Evolutionary conservation across 108 stramenopile species (phyloP), one percentile per base, ranked within the genome.

Genomic region (Pseudonitzschia multistriata): DNA sequence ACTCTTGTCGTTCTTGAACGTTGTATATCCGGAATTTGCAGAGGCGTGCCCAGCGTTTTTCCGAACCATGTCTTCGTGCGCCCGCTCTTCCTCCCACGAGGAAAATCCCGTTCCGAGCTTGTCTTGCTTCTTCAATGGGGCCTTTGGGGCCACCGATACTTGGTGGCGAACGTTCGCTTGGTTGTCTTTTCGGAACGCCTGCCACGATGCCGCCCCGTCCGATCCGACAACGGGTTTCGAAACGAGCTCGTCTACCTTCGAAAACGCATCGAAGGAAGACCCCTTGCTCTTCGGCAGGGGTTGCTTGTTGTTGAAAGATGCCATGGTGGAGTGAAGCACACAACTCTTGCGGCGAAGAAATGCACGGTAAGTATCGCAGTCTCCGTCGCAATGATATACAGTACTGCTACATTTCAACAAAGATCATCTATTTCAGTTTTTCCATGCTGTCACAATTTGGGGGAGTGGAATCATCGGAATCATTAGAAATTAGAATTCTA

Each of bases 121-220:
- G 62, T 94, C 90, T 3, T 77, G 54, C 37, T 81, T 84, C 55
- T 92, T 94, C 59, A 94, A 60, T 14, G 90, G 93, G 24, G 88
- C 70, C 8, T 66, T 69, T 3, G 93, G 93, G 34, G 93, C 92
- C 15, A 71, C 72, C 21, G 74, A 72, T 19, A 55, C 30, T 3
- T 42, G 48, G 45, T 69, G 37, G 27, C 54, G 54, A n/a, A 5
- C 22, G 21, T 36, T 34, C 21, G 36, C 13, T 17, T n/a, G 40
- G 13, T 67, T 37, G 31, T 72, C 85, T 25, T 80, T 77, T 45
- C 78, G 74, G 70, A 94, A 94, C 33, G 80, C 70, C 81, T 94
- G 92, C 85, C 85, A 85, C 13, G 82, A 69, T 27, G 86, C 86
- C 13, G 93, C 93, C 0, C 88, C 90, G 63, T 94, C 90, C 17